phyloP scores from a whole-genome alignment of 73 alveolate species.

The Stentor roeselii region DNA sequence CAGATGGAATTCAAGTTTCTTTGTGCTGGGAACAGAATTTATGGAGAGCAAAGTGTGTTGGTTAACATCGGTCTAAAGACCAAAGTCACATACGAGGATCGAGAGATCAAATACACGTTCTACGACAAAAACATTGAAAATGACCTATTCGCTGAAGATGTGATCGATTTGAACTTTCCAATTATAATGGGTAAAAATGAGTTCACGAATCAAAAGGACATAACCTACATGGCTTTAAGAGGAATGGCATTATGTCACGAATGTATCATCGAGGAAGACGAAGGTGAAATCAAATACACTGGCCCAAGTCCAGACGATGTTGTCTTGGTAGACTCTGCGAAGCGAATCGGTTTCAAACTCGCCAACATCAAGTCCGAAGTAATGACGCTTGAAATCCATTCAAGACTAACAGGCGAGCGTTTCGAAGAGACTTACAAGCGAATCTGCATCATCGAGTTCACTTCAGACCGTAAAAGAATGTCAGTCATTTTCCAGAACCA shows the following conservation, averaged over 20 bases:
- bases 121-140: constrained; percentile 71
- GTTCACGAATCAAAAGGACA: not conserved
- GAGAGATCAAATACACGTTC: constrained; percentile 33
- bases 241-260: constrained; percentile 69
- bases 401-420: not conserved
- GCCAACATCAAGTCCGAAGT: not conserved
- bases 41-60: constrained; percentile 27
- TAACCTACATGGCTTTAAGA: constrained; percentile 35
- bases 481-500: constrained; percentile 79
- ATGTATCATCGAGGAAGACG: constrained; percentile 63
- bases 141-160: constrained; percentile 73
- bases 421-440: constrained; percentile 52
- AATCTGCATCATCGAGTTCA: constrained; percentile 82
- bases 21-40: not conserved
- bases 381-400: not conserved
- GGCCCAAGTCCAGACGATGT: constrained; percentile 89
- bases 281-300: constrained; percentile 42
- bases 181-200: not conserved
- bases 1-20: constrained; percentile 21
- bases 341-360: constrained; percentile 67
- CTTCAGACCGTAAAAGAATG: constrained; percentile 94
- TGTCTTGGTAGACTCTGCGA: constrained; percentile 74
- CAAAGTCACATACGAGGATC: not conserved
- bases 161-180: constrained; percentile 34
- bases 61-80: not conserved